A percentile compares a stretch with the other conserved stretches of the same genome.
Conservation (phyloP, 768 basidiomycete species). For the Phlebiopsis gigantea region DNA sequence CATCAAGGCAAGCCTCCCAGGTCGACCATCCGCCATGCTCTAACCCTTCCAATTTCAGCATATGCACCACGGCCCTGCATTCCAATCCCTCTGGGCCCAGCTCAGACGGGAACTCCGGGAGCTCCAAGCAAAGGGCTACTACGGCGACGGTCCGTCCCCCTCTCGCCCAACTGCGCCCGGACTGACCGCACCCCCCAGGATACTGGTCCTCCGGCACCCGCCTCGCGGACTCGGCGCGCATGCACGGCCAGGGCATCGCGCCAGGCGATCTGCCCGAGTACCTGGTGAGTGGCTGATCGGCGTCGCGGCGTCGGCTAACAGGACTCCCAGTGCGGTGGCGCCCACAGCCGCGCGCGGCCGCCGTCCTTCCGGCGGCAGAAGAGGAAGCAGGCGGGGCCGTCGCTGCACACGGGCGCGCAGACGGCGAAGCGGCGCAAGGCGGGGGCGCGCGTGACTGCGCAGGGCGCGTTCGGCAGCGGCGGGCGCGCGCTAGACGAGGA, state of each 20-base stretch:
- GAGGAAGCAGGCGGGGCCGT: constrained; percentile 42
- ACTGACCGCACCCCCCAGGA: constrained; percentile 34
- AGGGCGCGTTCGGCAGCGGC: constrained; percentile 52
- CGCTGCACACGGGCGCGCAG: constrained; percentile 54
- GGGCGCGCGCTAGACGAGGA: constrained; percentile 49
- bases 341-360: constrained; percentile 61
- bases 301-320: background rate
- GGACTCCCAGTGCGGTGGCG: constrained; percentile 65
- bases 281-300: constrained; percentile 41
- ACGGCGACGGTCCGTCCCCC: constrained; percentile 62
- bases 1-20: constrained; percentile 50
- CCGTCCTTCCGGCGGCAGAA: constrained; percentile 35
- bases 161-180: background rate
- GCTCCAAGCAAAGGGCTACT: constrained; percentile 73
- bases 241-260: constrained; percentile 47
- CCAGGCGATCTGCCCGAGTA: constrained; percentile 68
- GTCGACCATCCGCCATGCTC: background rate
- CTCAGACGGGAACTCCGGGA: constrained; percentile 60
- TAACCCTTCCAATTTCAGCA: constrained; percentile 39
- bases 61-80: constrained; percentile 74
- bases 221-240: constrained; percentile 55
- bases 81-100: constrained; percentile 69
- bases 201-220: constrained; percentile 80
- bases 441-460: constrained; percentile 59
- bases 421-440: constrained; percentile 66